These are phyloP conservation scores for bread wheat (Triticum aestivum) DNA, from an alignment of 176 grass and related monocot genomes.

Conservation along the genomic window IWGSC_CS_RefSeq_v2.1 NC_057797.1:173920354-173920853, in stretches of 20 bases:
- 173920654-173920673: neutral
- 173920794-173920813: neutral
- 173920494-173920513: slow-evolving; percentile 23
- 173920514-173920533: neutral
- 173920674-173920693: neutral
- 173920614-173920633: neutral
- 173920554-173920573: slow-evolving; percentile 19
- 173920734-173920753: neutral
- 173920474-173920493: neutral
- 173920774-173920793: slow-evolving; percentile 7
- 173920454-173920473: neutral
- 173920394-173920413: neutral
- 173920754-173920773: no score
- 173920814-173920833: no score
- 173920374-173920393: neutral
- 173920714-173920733: neutral
- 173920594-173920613: slow-evolving; percentile 19
- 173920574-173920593: neutral
- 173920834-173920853: no score
- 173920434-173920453: neutral
- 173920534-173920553: neutral
- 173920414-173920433: neutral
- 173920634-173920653: neutral
- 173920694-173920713: neutral
- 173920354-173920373: neutral